Evolutionary conservation across 805 yeast species (phyloP).

Genomic region (Nakazawaea populi): DNA sequence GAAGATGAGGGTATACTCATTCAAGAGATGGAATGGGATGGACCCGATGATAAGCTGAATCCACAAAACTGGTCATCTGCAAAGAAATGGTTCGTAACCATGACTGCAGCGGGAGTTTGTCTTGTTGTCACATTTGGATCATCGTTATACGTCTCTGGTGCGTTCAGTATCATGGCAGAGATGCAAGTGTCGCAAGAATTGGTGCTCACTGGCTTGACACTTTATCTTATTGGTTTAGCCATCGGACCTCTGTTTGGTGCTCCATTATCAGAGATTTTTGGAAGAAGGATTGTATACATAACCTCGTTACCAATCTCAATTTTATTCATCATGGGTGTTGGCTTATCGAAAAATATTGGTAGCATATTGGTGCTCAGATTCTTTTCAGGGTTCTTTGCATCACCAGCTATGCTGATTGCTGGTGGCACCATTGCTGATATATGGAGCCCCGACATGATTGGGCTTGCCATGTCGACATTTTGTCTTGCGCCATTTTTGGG

Average conservation of each 20-base stretch:
- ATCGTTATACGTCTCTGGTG: slow-evolving; percentile 62
- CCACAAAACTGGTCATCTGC: slow-evolving; percentile 64
- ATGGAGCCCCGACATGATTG: slow-evolving; percentile 61
- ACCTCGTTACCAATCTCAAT: slow-evolving; percentile 58
- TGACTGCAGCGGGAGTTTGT: slow-evolving; percentile 60
- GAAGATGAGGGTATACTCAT: slow-evolving; percentile 31
- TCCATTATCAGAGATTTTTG: slow-evolving; percentile 65
- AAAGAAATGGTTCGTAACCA: slow-evolving; percentile 62
- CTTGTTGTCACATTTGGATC: slow-evolving; percentile 72
- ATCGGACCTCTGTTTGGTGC: slow-evolving; percentile 68
- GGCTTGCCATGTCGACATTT: slow-evolving; percentile 73
- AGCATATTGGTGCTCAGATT: slow-evolving; percentile 64
- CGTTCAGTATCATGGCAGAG: slow-evolving; percentile 41
- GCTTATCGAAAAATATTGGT: slow-evolving; percentile 54
- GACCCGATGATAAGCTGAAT: slow-evolving; percentile 52
- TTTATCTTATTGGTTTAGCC: slow-evolving; percentile 67
- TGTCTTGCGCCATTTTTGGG: slow-evolving; percentile 78
- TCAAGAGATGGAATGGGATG: slow-evolving; percentile 49
- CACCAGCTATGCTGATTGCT: slow-evolving; percentile 80
- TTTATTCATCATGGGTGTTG: slow-evolving; percentile 72
- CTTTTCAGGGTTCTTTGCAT: slow-evolving; percentile 68
- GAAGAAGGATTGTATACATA: slow-evolving; percentile 58
- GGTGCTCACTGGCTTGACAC: slow-evolving; percentile 61
- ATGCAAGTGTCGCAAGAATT: slow-evolving; percentile 56
- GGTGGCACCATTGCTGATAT: slow-evolving; percentile 81